Percentiles rank a stretch among this genome's conserved stretches.
Conservation (phyloP, 495 filamentous ascomycete genomes). For the Aspergillus heteromorphus region DNA sequence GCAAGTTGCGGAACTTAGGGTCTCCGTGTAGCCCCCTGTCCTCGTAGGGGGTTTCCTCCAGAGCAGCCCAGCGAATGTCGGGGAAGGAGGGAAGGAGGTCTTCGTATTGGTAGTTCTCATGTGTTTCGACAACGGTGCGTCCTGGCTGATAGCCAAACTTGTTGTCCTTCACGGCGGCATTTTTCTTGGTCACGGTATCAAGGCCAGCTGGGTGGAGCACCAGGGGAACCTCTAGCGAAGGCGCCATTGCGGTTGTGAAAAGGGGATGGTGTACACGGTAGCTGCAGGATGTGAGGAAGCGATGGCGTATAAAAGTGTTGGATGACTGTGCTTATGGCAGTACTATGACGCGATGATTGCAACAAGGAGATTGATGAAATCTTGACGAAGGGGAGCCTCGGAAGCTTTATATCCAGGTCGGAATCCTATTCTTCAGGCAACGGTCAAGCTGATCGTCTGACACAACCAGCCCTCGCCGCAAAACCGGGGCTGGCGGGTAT, state of each 20-base stretch:
- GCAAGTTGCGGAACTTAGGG: constrained; percentile 48
- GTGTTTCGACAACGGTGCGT: constrained; percentile 35
- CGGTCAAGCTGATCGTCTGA: background rate
- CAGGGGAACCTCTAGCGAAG: constrained; percentile 29
- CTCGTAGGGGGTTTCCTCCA: constrained; percentile 46
- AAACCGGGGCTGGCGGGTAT: constrained; percentile 18
- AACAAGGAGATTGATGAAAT: no score
- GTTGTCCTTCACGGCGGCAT: constrained; percentile 15
- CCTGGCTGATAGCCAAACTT: constrained; percentile 46
- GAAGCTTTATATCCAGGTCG: background rate
- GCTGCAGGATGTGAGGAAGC: background rate
- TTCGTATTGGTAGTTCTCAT: constrained; percentile 50
- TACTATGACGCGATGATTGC: no score
- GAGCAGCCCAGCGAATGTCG: constrained; percentile 46
- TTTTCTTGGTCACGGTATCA: constrained; percentile 19
- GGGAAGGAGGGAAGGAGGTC: constrained; percentile 54
- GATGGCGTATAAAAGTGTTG: background rate
- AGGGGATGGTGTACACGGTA: background rate
- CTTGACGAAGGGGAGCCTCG: background rate
- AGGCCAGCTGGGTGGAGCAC: constrained; percentile 8
- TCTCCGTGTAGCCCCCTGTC: constrained; percentile 55
- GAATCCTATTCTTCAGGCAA: background rate
- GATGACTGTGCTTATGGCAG: background rate
- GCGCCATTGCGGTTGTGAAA: constrained; percentile 26
- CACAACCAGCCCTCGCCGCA: background rate